Evolutionary conservation across 2,329 filamentous ascomycete genomes (phyloP), one percentile per base, ranked within the genome.

Genomic region (Aureobasidium sp.): DNA sequence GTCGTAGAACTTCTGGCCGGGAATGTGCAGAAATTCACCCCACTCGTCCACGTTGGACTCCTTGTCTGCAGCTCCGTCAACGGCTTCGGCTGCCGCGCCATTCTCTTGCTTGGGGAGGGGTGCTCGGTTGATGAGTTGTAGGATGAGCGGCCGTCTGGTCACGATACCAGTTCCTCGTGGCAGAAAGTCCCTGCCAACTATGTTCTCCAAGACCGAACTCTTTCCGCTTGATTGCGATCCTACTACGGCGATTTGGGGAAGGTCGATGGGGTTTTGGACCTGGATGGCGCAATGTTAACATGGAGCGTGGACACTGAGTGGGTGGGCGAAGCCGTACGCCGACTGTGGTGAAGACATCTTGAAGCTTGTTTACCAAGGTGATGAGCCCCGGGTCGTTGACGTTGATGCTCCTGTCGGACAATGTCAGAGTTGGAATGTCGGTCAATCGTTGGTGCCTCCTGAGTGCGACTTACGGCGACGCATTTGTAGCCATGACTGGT

Each of bases 171-270:
- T 94, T 63, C 93, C 93, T 83, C 93, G 89, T 64, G 93, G 93
- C 66, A 98, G 78, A 74, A 98, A 98, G 75, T 98, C 93, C 77
- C 93, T 83, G 56, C 93, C 93, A 55, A 98, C 93, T 66, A 98
- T 98, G 68, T 98, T 98, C 74, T 98, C 93, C 66, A 98, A 74
- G 63, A 98, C 93, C 16, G 93, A 98, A 79, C 90, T 96, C 84
- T 98, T 98, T 74, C 93, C 93, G 71, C 91, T 96, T 17, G 93
- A 98, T 76, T 98, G 93, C 72, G 90, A 96, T 67, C 93, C 93
- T 55, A 98, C 93, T 62, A 98, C 93, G 62, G 86, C 91, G 70
- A 98, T 98, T 77, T 98, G 93, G 53, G 93, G 93, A 59, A 98
- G 76, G 76, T 98, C 93, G 78, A 98, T 98, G 58, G 93, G 93